phyloP scores from a whole-genome alignment of 371 early-diverging fungal species.

The Saksenaea oblongispora region DNA sequence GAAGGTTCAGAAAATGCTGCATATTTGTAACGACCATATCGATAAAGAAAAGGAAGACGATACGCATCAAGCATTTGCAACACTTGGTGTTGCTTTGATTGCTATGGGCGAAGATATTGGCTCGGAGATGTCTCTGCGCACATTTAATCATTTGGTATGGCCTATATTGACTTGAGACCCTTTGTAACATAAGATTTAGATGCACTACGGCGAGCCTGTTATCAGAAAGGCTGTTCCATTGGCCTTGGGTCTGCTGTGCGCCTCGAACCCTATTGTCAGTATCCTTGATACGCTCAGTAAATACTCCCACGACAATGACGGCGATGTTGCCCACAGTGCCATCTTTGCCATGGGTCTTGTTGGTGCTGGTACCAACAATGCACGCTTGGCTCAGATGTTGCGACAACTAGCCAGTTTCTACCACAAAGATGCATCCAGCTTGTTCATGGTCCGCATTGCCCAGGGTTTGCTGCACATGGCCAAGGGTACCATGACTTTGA shows the following conservation, averaged over 20 bases:
- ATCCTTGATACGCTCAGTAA: conserved; percentile 96
- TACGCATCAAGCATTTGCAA: conserved; percentile 92
- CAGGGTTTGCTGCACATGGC: conserved; percentile 98
- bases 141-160: conserved; percentile 89
- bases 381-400: conserved; percentile 96
- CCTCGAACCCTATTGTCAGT: conserved; percentile 91
- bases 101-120: conserved; percentile 98
- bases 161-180: conserved; percentile 75
- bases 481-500: conserved; percentile 96
- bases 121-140: conserved; percentile 92
- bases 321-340: conserved; percentile 92
- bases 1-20: conserved; percentile 95
- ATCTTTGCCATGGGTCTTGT: conserved; percentile 99
- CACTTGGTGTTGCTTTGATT: conserved; percentile 93
- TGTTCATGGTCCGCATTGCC: conserved; percentile 96
- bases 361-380: conserved; percentile 99
- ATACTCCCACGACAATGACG: conserved; percentile 96
- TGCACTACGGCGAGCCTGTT: conserved; percentile 97
- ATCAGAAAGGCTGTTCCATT: conserved; percentile 94
- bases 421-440: conserved; percentile 90
- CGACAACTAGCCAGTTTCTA: conserved; percentile 96
- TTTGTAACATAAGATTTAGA: conserved; percentile 45
- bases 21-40: conserved; percentile 91
- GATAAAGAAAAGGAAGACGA: conserved; percentile 84
- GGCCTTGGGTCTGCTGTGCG: conserved; percentile 93